A percentile compares a stretch with the other conserved stretches of the same genome.
phyloP scores from a whole-genome alignment of 306 rosid genomes.

The Sechiopsis laciniata region DNA sequence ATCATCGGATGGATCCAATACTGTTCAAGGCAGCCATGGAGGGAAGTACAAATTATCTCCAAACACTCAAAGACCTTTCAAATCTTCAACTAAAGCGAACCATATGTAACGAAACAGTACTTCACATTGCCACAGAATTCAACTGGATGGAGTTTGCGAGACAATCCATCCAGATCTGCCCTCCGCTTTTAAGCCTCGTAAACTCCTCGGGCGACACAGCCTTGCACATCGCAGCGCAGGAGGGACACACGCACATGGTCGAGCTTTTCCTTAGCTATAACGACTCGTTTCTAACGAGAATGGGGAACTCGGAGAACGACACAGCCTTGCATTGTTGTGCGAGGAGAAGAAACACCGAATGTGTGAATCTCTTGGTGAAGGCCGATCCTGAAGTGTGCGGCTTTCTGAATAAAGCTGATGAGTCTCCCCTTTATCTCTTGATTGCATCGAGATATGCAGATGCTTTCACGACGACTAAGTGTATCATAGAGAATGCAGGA shows the following conservation, averaged over 20 bases:
- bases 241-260: not conserved
- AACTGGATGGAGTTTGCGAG: no score
- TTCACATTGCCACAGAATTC: no score
- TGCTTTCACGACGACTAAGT: no score
- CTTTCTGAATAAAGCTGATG: not conserved
- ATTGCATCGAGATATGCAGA: not conserved
- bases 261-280: no score
- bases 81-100: no score
- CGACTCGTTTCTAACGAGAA: not conserved
- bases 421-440: slow-evolving; percentile 1
- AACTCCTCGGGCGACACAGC: not conserved
- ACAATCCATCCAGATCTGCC: no score
- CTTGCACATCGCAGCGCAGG: not conserved
- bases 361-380: not conserved
- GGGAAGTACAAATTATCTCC: no score
- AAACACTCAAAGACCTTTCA: no score
- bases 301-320: not conserved
- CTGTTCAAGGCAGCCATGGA: no score
- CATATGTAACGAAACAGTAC: no score
- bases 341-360: not conserved
- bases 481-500: not conserved
- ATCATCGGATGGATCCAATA: no score
- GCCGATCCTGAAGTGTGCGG: slow-evolving; percentile 13
- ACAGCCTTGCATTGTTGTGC: not conserved
- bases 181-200: no score